A percentile compares a stretch with the other conserved stretches of the same genome.
phyloP scores from a whole-genome alignment of 768 basidiomycete genomes.

The Phaeotremella fagi region DNA sequence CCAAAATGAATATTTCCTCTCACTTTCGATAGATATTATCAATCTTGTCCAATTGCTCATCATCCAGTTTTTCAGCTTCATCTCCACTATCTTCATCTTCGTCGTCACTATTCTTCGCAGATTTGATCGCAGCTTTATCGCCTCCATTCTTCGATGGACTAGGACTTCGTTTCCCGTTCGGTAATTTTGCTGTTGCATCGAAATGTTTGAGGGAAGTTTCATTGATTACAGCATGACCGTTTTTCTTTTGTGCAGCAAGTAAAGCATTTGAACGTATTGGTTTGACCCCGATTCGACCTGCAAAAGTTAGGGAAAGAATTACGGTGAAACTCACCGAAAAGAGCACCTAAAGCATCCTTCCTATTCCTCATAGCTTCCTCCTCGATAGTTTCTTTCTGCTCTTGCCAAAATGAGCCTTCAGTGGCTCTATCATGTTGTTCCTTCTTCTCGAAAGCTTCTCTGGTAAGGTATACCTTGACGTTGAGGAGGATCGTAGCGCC shows the following conservation, averaged over 20 bases:
- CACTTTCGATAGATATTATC: conserved; percentile 76
- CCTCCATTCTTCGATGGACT: conserved; percentile 31
- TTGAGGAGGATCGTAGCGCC: conserved; percentile 75
- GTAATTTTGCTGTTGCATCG: conserved; percentile 37
- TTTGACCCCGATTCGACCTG: conserved; percentile 57
- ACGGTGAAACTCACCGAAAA: conserved; percentile 59
- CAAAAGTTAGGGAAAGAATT: background rate
- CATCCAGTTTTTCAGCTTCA: conserved; percentile 71
- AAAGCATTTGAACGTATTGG: conserved; percentile 52
- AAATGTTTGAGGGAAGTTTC: conserved; percentile 50
- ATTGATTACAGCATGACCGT: conserved; percentile 39
- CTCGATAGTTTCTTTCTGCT: conserved; percentile 71
- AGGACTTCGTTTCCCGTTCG: conserved; percentile 11
- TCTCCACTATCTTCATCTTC: conserved; percentile 71
- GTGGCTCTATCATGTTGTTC: conserved; percentile 34
- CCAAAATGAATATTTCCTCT: conserved; percentile 5
- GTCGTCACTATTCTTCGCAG: conserved; percentile 51
- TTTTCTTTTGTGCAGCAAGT: conserved; percentile 44
- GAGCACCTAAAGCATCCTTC: conserved; percentile 64
- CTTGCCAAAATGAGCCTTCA: conserved; percentile 56
- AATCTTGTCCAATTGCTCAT: conserved; percentile 64
- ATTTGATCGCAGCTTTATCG: conserved; percentile 41
- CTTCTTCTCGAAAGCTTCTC: conserved; percentile 59
- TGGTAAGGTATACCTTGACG: conserved; percentile 64
- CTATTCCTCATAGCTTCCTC: conserved; percentile 76